phyloP scores from a whole-genome alignment of 768 basidiomycete genomes.

The Udeniomyces megalosporus region DNA sequence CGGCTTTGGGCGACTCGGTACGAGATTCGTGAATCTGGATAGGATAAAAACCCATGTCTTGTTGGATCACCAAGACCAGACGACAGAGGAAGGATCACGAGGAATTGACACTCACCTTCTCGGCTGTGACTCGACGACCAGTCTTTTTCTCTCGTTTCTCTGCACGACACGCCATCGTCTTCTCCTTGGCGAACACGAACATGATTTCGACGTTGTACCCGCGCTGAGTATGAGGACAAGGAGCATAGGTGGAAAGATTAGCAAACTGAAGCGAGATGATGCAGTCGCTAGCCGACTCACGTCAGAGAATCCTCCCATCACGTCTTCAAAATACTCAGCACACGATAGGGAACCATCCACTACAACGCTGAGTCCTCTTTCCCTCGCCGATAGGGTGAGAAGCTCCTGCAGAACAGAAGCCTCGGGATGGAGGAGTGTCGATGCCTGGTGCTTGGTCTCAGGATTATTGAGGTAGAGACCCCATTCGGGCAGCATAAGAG shows the following conservation, averaged over 20 bases:
- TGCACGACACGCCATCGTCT: slow-evolving; percentile 21
- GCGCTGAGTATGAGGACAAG: neutral
- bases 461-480: slow-evolving; percentile 19
- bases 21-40: slow-evolving; percentile 14
- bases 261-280: too few species aligned
- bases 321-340: slow-evolving; percentile 21
- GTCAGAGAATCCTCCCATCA: slow-evolving; percentile 18
- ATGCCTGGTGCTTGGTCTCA: slow-evolving; percentile 3
- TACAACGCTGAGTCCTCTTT: slow-evolving; percentile 18
- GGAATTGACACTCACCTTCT: neutral
- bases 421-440: slow-evolving; percentile 23
- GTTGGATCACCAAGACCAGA: too few species aligned
- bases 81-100: neutral
- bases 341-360: slow-evolving; percentile 24
- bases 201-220: slow-evolving; percentile 24
- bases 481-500: slow-evolving; percentile 23
- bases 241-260: too few species aligned
- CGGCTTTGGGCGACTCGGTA: slow-evolving; percentile 16
- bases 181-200: slow-evolving; percentile 22
- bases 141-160: slow-evolving; percentile 20
- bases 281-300: too few species aligned
- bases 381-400: slow-evolving; percentile 18
- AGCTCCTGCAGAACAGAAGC: slow-evolving; percentile 24
- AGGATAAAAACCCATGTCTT: too few species aligned
- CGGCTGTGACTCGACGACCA: slow-evolving; percentile 16